Evolutionary conservation across 768 basidiomycete genomes (phyloP), one percentile per base, ranked within the genome.

Genomic region (Panellus pusillus): DNA sequence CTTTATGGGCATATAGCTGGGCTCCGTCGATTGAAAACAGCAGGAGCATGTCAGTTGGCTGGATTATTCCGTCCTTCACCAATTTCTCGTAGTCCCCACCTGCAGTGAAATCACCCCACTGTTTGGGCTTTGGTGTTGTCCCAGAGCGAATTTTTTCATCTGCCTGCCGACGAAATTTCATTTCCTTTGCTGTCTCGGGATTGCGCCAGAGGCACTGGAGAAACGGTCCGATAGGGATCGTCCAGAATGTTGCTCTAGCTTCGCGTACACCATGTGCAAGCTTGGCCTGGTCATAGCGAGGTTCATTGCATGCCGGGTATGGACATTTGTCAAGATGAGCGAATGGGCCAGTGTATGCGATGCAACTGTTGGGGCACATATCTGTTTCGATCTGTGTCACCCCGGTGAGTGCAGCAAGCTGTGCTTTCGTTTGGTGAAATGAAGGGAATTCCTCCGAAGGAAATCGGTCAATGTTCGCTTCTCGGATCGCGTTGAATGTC

Each of bases 21-120:
- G 62, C 63, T 0, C 70, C 65, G 31, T 72, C 62, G 4, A 65
- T 47, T 0, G 63, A 70, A 1, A 67, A 50, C 29, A 69, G 55
- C 0, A 70, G 41, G 1, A 32, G 7, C 31, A 32, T 32, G 31
- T 32, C 31, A 13, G 31, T 32, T 32, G 31, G 31, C 31, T 13
- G 31, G 31, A 32, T 32, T 13, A 13, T 32, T 6, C 31, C 31
- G 13, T 32, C 31, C 13, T 32, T 32, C 6, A 32, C 31, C 31
- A 32, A 32, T 13, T 32, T 6, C 31, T 32, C 31, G 31, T 32
- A 32, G 13, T 32, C 31, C 13, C 7, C 13, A 13, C 31, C 31
- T 13, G 31, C 31, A 32, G 31, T 32, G 6, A 32, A 7, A 32
- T 32, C 31, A 13, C 13, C 31, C 31, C 31, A 32, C 31, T 32